These are phyloP conservation scores for Macrophomina phaseolina DNA, from an alignment of 2,329 filamentous ascomycete genomes.

Conservation along the genomic window DNA sequence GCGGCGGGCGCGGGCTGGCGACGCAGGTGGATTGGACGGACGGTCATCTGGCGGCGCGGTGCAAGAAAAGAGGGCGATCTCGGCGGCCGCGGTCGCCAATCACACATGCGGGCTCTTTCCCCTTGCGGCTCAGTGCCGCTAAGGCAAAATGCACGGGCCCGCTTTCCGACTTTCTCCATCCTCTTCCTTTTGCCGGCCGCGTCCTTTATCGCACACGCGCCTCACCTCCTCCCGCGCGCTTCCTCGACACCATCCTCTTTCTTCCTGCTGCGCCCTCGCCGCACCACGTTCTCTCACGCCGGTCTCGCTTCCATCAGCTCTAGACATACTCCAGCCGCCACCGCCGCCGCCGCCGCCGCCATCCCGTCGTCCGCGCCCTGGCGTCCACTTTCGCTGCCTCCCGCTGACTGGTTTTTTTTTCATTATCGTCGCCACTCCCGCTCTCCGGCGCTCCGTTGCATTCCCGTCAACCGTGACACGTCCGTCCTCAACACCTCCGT, in stretches of 20 bases:
- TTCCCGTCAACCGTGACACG: slow-evolving; percentile 29
- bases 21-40: too few relatives aligned
- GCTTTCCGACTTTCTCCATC: slow-evolving; percentile 23
- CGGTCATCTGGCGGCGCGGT: too few relatives aligned
- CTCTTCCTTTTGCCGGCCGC: slow-evolving; percentile 13
- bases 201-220: slow-evolving; percentile 21
- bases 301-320: background rate
- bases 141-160: slow-evolving; percentile 9
- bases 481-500: slow-evolving; percentile 31
- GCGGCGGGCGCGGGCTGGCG: background rate
- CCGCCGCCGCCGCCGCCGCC: background rate
- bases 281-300: slow-evolving; percentile 11
- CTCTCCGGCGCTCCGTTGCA: background rate
- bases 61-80: background rate
- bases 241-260: background rate
- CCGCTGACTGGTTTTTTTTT: slow-evolving; percentile 5
- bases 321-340: background rate
- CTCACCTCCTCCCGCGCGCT: background rate
- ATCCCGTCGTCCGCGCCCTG: background rate
- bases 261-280: slow-evolving; percentile 2
- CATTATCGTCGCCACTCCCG: background rate
- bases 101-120: slow-evolving; percentile 12
- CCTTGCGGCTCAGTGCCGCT: slow-evolving; percentile 11
- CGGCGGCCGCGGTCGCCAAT: slow-evolving; percentile 13
- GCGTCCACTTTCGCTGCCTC: slow-evolving; percentile 16